Base-by-base conservation (phyloP, 1,284 basidiomycete genomes). In the Ceratobasidium sp. region DNA sequence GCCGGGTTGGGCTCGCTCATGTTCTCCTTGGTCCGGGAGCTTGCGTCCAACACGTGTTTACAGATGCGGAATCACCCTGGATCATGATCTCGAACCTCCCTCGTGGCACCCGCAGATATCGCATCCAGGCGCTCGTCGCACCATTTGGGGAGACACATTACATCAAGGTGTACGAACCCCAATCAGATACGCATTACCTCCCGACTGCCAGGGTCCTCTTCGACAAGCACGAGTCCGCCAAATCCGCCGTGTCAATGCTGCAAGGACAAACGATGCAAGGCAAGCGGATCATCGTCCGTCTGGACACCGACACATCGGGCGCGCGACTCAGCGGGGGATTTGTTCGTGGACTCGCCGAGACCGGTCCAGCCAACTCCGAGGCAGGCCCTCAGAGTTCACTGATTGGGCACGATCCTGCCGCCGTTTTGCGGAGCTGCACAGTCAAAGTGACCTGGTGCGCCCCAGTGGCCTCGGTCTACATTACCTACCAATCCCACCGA, bases 361-460 rank as follows among this genome's bases (percentile, higher is more conserved):
- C 22, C 27, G 59, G 49, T 16, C 13, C 31, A 7, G 64, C 46
- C 19, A 13, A 48, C 13, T 16, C 22, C 27, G 8, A 19, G 22
- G 11, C 31, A 22, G 22, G 24, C 14, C 29, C 51, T 13, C 34
- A 66, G 48, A 66, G 64, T 29, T 53, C 65, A 19, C 41, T 59
- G 13, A 59, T 71, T 39, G 66, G 27, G 41, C 53, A 48, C 24
- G 66, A 71, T 48, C 39, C 53, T 16, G 41, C 53, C 7, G 54
- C 66, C 0, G 39, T 59, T 19, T 19, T 76, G n/a, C 54, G 56
- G 39, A 64, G 39, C 39, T 56, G 29, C 34, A 68, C 63, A 8
- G 71, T 76, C 22, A 65, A 68, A 27, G 71, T 74, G n/a, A 61
- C 61, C 22, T 76, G 75, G 75, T 74, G 27, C 48, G 62, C 61